phyloP scores from a whole-genome alignment of 441 rosid species.

The Pelargonium australe region DNA sequence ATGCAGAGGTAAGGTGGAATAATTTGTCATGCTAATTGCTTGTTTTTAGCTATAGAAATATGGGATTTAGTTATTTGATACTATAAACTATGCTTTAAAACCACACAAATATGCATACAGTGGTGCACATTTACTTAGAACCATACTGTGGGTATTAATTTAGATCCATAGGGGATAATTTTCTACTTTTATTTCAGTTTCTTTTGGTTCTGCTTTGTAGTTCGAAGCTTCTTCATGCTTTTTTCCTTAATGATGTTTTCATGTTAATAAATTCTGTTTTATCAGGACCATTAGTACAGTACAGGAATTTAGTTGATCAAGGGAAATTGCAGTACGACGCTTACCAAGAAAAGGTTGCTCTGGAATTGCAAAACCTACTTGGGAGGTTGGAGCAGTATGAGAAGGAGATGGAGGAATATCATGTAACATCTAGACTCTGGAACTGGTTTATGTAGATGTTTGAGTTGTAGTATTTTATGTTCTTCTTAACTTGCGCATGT shows the following conservation, averaged over 20 bases:
- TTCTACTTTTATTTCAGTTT: background rate
- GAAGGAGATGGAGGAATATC: slow-evolving; percentile 76
- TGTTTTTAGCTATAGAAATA: background rate
- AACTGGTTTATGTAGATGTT: background rate
- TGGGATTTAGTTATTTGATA: background rate
- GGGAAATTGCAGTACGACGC: slow-evolving; percentile 75
- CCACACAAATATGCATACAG: background rate
- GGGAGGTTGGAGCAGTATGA: slow-evolving; percentile 71
- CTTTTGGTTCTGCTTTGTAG: background rate
- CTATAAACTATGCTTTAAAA: background rate
- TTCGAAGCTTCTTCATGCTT: background rate
- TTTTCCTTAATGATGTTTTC: background rate
- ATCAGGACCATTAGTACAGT: slow-evolving; percentile 46
- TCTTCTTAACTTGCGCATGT: background rate
- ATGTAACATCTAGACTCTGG: slow-evolving; percentile 31
- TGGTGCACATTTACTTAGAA: too few relatives aligned
- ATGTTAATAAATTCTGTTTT: background rate
- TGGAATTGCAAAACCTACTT: slow-evolving; percentile 55
- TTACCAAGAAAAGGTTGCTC: slow-evolving; percentile 63
- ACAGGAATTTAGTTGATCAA: slow-evolving; percentile 50
- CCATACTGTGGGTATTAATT: background rate
- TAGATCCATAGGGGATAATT: background rate
- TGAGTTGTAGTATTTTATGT: background rate
- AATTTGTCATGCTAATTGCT: background rate
- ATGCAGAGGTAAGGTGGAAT: background rate